Percentiles rank a stretch among this genome's conserved stretches.
These are phyloP conservation scores for Emergomyces pasteurianus DNA, from an alignment of 2,329 filamentous ascomycete genomes.

Conservation along the genomic window DNA sequence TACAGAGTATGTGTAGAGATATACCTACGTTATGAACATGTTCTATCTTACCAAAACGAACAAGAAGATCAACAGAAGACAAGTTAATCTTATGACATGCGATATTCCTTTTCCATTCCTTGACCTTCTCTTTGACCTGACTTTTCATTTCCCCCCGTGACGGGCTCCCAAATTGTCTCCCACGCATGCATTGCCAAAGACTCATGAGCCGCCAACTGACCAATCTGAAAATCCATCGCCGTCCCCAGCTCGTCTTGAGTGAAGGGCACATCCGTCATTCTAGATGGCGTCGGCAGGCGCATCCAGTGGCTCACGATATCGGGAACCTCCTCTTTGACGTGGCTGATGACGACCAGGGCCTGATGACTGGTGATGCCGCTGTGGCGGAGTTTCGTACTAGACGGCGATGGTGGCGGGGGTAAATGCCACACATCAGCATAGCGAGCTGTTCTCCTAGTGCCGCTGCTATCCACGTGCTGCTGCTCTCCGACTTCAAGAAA, in stretches of 20 bases:
- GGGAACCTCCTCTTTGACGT: constrained; percentile 82
- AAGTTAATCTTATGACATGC: neutral
- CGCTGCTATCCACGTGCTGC: constrained; percentile 17
- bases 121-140: neutral
- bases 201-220: constrained; percentile 5
- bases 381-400: constrained; percentile 10
- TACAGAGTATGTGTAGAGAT: no score
- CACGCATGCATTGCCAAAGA: constrained; percentile 7
- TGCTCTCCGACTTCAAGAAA: constrained; percentile 62
- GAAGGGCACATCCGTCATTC: constrained; percentile 8
- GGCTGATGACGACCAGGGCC: constrained; percentile 83
- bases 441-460: constrained; percentile 6
- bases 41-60: neutral
- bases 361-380: constrained; percentile 56
- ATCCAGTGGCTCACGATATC: constrained; percentile 73
- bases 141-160: neutral
- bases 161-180: constrained; percentile 9
- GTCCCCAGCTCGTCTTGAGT: neutral
- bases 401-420: neutral
- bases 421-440: constrained; percentile 4
- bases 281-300: constrained; percentile 45
- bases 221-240: constrained; percentile 4
- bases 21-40: neutral
- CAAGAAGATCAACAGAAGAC: neutral
- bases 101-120: neutral